Conservation (phyloP, 495 filamentous ascomycete genomes). For the Chaetomium cochliodes region DNA sequence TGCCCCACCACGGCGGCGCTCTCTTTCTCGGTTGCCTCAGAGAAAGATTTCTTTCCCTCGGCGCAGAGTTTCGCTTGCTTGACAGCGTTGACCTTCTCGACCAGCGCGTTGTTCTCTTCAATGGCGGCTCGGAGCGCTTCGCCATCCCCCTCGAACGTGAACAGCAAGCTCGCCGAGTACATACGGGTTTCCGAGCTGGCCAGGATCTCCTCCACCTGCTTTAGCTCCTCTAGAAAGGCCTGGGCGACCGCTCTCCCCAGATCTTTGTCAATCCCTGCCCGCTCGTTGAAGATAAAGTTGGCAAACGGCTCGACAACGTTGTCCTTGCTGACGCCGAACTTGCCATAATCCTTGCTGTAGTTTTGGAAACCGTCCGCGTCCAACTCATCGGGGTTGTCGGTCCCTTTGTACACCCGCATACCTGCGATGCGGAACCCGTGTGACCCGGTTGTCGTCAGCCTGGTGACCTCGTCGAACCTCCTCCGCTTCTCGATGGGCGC, state of each 20-base stretch:
- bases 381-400: slow-evolving; percentile 46
- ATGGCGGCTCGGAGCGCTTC: slow-evolving; percentile 65
- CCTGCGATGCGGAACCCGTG: slow-evolving; percentile 88
- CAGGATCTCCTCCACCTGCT: slow-evolving; percentile 60
- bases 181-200: slow-evolving; percentile 82
- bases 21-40: too few relatives aligned
- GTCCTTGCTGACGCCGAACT: slow-evolving; percentile 60
- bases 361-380: slow-evolving; percentile 59
- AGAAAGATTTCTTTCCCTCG: too few relatives aligned
- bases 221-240: slow-evolving; percentile 66
- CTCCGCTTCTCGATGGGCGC: slow-evolving; percentile 72
- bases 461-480: slow-evolving; percentile 74
- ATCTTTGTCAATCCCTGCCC: slow-evolving; percentile 56
- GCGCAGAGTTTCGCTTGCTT: slow-evolving; percentile 10
- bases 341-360: slow-evolving; percentile 88
- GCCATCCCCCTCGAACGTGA: slow-evolving; percentile 89
- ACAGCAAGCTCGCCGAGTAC: slow-evolving; percentile 86
- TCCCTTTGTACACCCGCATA: slow-evolving; percentile 86
- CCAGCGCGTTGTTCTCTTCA: slow-evolving; percentile 54
- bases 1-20: slow-evolving; percentile 52
- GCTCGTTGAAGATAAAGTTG: slow-evolving; percentile 67
- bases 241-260: slow-evolving; percentile 57
- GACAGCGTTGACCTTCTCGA: slow-evolving; percentile 40
- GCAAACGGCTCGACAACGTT: slow-evolving; percentile 75
- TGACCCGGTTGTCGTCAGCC: slow-evolving; percentile 74